Conservation (phyloP, 345 rosid species). For the Schrenkiella parvula region DNA sequence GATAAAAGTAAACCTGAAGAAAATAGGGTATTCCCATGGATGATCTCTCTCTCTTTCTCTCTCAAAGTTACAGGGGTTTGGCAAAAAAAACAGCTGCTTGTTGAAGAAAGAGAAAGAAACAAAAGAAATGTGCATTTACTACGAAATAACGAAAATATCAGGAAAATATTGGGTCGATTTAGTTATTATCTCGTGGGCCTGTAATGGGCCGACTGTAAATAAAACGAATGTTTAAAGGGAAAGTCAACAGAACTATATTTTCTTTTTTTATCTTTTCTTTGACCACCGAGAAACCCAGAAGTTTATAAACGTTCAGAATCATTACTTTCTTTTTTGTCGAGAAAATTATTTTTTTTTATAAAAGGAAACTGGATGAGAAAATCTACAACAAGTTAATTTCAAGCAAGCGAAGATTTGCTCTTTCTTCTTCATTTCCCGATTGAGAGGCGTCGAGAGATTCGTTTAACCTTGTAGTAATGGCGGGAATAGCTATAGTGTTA, state of each 20-base stretch:
- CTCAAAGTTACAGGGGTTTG: conserved; percentile 37
- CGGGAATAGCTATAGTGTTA: conserved; percentile 69
- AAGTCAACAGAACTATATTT: conserved; percentile 13
- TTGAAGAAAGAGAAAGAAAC: conserved; percentile 12
- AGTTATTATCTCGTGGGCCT: not conserved
- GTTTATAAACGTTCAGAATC: conserved; percentile 6
- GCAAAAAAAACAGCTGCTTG: conserved; percentile 42
- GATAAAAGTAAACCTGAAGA: conserved; percentile 9
- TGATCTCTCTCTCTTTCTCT: conserved; percentile 26
- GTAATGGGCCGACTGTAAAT: not conserved
- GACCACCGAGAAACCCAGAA: conserved; percentile 17
- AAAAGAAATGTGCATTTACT: not conserved
- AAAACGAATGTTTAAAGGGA: not conserved
- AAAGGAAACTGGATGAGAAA: not conserved
- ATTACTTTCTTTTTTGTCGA: conserved; percentile 16
- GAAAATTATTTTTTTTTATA: conserved; percentile 1
- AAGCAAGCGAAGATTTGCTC: not conserved
- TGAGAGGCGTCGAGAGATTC: conserved; percentile 9
- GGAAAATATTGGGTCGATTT: conserved; percentile 1
- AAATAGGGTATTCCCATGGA: conserved; percentile 36
- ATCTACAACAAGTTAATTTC: not conserved
- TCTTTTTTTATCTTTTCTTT: not conserved
- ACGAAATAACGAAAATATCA: conserved; percentile 6
- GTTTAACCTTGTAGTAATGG: conserved; percentile 45
- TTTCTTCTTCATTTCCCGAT: not conserved